Evolutionary conservation across 192 early-diverging fungal genomes (phyloP).

Genomic region (Neocallimastix lanati): DNA sequence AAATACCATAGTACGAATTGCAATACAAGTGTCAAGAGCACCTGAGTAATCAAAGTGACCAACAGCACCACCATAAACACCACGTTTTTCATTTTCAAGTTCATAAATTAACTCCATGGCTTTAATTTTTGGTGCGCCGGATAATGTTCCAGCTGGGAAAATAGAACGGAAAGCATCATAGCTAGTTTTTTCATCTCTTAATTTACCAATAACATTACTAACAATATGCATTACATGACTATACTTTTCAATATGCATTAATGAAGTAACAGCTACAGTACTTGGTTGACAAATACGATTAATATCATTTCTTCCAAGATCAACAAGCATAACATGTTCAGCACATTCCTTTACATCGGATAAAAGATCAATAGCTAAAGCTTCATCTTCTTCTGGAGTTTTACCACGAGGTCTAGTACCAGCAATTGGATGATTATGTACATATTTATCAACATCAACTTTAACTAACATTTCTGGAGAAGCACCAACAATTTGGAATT

Average conservation of each 20-base stretch:
- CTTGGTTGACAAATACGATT: conserved; percentile 88
- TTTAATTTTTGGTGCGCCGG: conserved; percentile 94
- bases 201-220: conserved; percentile 75
- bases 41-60: conserved; percentile 90
- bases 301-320: conserved; percentile 94
- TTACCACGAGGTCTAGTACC: conserved; percentile 85
- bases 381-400: conserved; percentile 72
- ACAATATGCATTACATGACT: conserved; percentile 99
- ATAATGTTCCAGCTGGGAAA: conserved; percentile 94
- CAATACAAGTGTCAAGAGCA: conserved; percentile 91
- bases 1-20: conserved; percentile 95
- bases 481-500: conserved; percentile 88
- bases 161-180: conserved; percentile 95
- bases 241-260: conserved; percentile 95
- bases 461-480: conserved; percentile 96
- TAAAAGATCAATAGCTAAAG: conserved; percentile 71
- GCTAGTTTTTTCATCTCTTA: conserved; percentile 72
- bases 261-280: conserved; percentile 80
- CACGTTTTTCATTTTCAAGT: conserved; percentile 79
- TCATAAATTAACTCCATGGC: conserved; percentile 90
- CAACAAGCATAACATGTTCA: conserved; percentile 98
- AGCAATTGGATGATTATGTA: conserved; percentile 91
- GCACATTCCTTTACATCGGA: conserved; percentile 88
- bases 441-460: conserved; percentile 59
- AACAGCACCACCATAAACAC: conserved; percentile 64